Evolutionary conservation across 305 asterid genomes (phyloP).

Genomic region (Solanum hybrid): DNA sequence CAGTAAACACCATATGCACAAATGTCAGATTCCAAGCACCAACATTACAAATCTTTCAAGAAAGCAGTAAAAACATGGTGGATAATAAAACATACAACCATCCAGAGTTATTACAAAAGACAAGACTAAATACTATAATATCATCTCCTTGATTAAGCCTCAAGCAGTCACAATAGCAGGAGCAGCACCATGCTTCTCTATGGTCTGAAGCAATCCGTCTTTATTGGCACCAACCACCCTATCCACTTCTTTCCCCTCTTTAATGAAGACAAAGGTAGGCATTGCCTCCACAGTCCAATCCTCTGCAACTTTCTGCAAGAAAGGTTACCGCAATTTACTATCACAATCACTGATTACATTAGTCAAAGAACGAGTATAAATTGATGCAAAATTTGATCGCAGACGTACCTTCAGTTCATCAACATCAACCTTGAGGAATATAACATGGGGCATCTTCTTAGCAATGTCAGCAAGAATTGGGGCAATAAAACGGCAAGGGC

Average conservation of each 20-base stretch:
- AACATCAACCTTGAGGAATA: conserved; percentile 81
- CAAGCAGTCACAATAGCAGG: conserved; percentile 10
- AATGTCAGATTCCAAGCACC: background rate
- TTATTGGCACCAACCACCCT: conserved; percentile 50
- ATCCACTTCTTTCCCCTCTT: conserved; percentile 41
- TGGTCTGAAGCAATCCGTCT: conserved; percentile 26
- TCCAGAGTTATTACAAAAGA: background rate
- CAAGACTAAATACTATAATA: background rate
- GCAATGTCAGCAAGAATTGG: conserved; percentile 68
- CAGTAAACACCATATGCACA: background rate
- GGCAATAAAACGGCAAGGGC: conserved; percentile 76
- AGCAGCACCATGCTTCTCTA: conserved; percentile 25
- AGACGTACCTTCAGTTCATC: conserved; percentile 58
- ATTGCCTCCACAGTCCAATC: conserved; percentile 47
- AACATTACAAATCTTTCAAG: background rate
- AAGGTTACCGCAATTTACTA: background rate
- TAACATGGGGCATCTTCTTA: conserved; percentile 37
- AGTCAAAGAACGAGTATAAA: background rate
- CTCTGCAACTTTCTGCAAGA: conserved; percentile 31
- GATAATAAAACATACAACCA: background rate
- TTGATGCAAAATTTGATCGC: background rate
- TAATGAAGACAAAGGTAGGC: conserved; percentile 54
- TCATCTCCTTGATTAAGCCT: background rate
- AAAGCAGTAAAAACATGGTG: background rate
- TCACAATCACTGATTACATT: background rate